These are phyloP conservation scores for Saturnispora bothae DNA, from an alignment of 805 yeast species.

Conservation along the genomic window DNA sequence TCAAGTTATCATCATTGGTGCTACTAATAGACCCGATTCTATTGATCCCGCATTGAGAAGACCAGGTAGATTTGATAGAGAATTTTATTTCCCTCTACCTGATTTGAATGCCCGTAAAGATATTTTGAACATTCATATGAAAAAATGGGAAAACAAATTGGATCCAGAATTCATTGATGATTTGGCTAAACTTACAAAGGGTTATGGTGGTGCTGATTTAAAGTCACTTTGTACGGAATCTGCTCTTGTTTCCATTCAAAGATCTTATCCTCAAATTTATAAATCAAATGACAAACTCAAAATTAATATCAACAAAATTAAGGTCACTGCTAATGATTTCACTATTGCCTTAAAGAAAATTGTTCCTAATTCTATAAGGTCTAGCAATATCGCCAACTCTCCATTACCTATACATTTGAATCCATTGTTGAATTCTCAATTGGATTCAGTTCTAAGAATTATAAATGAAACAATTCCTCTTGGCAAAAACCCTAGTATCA, in stretches of 20 bases:
- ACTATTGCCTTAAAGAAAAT: constrained; percentile 77
- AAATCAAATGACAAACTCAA: constrained; percentile 57
- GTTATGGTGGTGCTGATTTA: constrained; percentile 96
- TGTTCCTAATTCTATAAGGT: constrained; percentile 86
- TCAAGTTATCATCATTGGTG: constrained; percentile 96
- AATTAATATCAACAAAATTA: constrained; percentile 61
- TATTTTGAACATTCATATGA: constrained; percentile 77
- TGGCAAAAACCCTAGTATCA: constrained; percentile 38
- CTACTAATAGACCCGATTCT: constrained; percentile 95
- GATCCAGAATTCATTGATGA: constrained; percentile 45
- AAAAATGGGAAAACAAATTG: constrained; percentile 76
- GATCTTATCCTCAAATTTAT: constrained; percentile 90
- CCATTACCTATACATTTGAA: constrained; percentile 69
- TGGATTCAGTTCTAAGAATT: constrained; percentile 34
- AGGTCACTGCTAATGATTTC: constrained; percentile 74
- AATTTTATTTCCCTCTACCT: constrained; percentile 92
- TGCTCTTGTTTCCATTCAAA: constrained; percentile 82
- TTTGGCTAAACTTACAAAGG: constrained; percentile 76
- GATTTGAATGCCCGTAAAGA: constrained; percentile 67
- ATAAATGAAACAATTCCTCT: constrained; percentile 55
- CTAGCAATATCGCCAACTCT: constrained; percentile 55
- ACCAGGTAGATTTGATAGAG: constrained; percentile 96
- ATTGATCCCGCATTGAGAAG: constrained; percentile 96
- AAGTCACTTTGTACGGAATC: constrained; percentile 94
- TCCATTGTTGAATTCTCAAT: constrained; percentile 49